phyloP scores from a whole-genome alignment of 129 eudicot species.

The Chrysanthemum lavandulifolium region DNA sequence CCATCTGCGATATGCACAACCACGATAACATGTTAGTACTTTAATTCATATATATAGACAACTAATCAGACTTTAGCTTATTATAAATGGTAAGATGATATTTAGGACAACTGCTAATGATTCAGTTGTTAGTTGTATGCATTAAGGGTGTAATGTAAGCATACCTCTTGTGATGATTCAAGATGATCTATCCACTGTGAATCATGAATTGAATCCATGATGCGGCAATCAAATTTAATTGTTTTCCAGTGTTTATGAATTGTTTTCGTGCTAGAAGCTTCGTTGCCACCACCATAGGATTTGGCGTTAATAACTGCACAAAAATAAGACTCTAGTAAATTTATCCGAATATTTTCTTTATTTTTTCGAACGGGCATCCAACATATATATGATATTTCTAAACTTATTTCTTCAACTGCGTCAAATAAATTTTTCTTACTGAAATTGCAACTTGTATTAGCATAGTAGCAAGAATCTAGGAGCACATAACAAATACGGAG shows the following conservation, averaged over 20 bases:
- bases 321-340: neutral
- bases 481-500: too few species aligned
- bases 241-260: conserved; percentile 56
- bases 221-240: conserved; percentile 53
- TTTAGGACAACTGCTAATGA: too few species aligned
- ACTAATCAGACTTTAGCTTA: neutral
- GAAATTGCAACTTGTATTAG: too few species aligned
- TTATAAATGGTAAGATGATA: too few species aligned
- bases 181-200: conserved; percentile 68
- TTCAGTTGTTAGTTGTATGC: neutral
- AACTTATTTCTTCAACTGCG: too few species aligned
- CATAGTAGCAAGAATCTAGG: too few species aligned
- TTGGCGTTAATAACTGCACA: conserved; percentile 43
- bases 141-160: neutral
- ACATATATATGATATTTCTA: too few species aligned
- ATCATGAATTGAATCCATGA: conserved; percentile 69
- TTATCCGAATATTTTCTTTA: neutral
- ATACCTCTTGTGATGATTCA: conserved; percentile 51
- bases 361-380: too few species aligned
- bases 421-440: too few species aligned
- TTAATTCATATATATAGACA: neutral
- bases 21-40: too few species aligned
- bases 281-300: conserved; percentile 65
- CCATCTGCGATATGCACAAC: conserved; percentile 26
- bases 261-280: conserved; percentile 51